Evolutionary conservation across 495 filamentous ascomycete genomes (phyloP), one percentile per base, ranked within the genome.

Genomic region (Xylona heveae): DNA sequence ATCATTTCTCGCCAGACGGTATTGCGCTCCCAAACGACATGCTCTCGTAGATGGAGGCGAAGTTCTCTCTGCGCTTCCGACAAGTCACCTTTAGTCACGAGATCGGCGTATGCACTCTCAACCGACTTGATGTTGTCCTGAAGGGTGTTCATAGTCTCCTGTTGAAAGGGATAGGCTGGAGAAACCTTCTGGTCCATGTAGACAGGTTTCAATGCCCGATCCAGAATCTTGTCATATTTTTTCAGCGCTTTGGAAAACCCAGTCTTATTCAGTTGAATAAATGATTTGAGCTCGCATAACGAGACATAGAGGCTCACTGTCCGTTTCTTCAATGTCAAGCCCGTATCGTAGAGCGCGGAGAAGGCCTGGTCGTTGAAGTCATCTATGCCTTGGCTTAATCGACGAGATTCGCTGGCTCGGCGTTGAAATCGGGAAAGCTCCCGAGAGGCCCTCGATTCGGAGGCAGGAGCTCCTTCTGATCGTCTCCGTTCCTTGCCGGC

Each of bases 1-100:
- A 99, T 99, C 69, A 99, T 85, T 40, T 99, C 88, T 50, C 90
- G 61, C 88, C 88, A 99, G 3, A 99, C 88, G 0, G 88, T 99
- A 42, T 99, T 99, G 28, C 88, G 66, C 45, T 99, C 88, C 90
- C 90, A 99, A 20, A 95, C 83, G 12, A 99, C 85, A 55, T 99
- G 88, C 51, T 99, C 88, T 42, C 88, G 61, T 19, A 99, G 61
- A 49, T 99, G 82, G 14, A 93, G 70, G 27, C 88, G 66, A 25
- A 99, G 62, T 43, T 95, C 88, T 32, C 77, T 73, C 31, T 63
- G 75, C 1, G 88, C 88, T 8, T 69, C 50, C 13, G 61, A 53
- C 4, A 75, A 48, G 42, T 94, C 76, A 7, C 80, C 82, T 31
- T 77, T 63, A 0, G 83, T 90, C 30, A 84, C 71, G 10, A 93